Base-by-base conservation (phyloP, 352 stramenopile species). In the Phytophthora tubulina region DNA sequence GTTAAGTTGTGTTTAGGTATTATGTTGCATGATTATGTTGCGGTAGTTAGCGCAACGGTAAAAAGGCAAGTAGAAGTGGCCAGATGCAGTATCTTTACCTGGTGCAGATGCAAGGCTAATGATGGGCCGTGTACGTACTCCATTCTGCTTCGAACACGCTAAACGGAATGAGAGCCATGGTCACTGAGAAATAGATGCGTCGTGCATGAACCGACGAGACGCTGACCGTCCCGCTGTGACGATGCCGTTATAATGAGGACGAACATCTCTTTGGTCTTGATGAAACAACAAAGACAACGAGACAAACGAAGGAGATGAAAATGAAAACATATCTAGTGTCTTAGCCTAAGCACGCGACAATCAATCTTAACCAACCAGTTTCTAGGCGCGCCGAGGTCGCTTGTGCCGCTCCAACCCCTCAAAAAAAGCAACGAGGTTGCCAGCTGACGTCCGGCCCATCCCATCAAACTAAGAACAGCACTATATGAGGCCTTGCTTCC, bases 271-370 rank as follows among this genome's bases (percentile, higher is more conserved):
- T 21, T 21, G 21, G 21, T 21, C 21, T 27, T 27, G 21, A 27
- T 27, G 21, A 27, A 27, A 27, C 21, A 2, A 27, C 21, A 27
- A 27, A 27, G 21, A 27, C 21, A 27, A 27, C 21, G 21, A 35
- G 21, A 59, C 2, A 17, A 59, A 21, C 10, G 39, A 59, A 4
- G 17, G 11, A 17, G 35, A 60, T 38, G 56, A 67, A 63, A 76
- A 70, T 67, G 55, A 72, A 79, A 79, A 79, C 59, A 76, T 75
- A 76, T 79, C 72, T 79, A 79, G 64, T 73, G 69, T 69, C 55
- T 76, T 75, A 67, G 66, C 65, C 70, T 64, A 69, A 63, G 64
- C 52, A 75, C 70, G 59, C 65, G 58, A 68, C 70, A 63, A 62
- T 65, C 68, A 52, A 49, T 62, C 48, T 61, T 66, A 71, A 70